A percentile compares a stretch with the other conserved stretches of the same genome.
Conservation (phyloP, 257 asterid species). For the Capsicum pubescens region DNA sequence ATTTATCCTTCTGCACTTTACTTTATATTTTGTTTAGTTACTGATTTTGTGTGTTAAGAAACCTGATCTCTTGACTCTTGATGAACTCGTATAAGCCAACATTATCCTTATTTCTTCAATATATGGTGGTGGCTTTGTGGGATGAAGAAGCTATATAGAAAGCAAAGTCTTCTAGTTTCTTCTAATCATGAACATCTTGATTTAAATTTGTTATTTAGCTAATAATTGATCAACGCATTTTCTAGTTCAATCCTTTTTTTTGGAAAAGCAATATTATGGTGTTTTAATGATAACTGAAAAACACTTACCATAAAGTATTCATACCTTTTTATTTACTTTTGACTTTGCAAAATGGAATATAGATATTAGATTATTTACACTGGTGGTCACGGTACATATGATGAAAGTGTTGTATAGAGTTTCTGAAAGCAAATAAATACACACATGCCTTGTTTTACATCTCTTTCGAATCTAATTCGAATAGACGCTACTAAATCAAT, state of each 20-base stretch:
- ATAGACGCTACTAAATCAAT: no score
- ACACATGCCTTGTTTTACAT: no score
- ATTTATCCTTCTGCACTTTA: no score
- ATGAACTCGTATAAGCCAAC: no score
- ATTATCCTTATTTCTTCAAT: background rate
- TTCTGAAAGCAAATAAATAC: no score
- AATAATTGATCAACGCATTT: background rate
- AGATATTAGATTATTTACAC: background rate
- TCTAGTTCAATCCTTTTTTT: background rate
- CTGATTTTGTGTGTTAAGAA: no score
- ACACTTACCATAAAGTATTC: background rate
- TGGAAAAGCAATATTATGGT: background rate
- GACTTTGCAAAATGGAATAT: background rate
- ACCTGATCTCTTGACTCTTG: no score
- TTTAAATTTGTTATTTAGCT: background rate
- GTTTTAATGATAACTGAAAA: background rate
- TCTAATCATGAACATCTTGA: background rate
- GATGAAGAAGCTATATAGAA: background rate
- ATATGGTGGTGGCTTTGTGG: background rate
- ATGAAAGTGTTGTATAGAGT: no score
- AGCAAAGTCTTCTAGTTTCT: background rate
- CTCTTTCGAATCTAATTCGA: no score
- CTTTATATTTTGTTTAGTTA: no score
- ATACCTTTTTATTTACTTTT: background rate
- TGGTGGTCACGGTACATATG: background rate